Conservation (phyloP, 345 rosid genomes). For the Murraya koenigii region DNA sequence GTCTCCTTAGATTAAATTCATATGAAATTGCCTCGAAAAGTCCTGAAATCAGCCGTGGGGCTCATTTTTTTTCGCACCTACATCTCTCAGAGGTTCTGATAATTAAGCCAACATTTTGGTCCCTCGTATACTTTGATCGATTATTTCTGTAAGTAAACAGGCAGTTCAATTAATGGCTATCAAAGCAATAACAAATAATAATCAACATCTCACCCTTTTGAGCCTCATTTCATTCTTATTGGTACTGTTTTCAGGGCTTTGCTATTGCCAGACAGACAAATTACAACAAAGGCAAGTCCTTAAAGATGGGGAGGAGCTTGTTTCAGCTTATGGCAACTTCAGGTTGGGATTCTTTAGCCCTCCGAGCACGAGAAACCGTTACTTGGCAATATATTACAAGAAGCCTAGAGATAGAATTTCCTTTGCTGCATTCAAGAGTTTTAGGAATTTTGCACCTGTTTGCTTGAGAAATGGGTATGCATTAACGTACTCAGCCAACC, state of each 20-base stretch:
- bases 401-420: background rate
- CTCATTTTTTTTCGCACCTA: too few species aligned
- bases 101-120: too few species aligned
- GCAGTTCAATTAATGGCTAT: background rate
- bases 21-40: too few species aligned
- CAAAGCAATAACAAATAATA: background rate
- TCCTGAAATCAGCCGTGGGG: too few species aligned
- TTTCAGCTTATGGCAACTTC: slow-evolving; percentile 11
- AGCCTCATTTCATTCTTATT: background rate
- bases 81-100: too few species aligned
- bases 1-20: too few species aligned
- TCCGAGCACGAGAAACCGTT: background rate
- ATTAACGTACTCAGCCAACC: fast-evolving
- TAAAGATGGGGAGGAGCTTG: background rate
- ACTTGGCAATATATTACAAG: slow-evolving; percentile 13
- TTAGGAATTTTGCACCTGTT: fast-evolving
- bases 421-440: fast-evolving
- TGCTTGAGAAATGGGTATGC: background rate
- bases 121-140: background rate
- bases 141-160: background rate
- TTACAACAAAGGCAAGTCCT: slow-evolving; percentile 16
- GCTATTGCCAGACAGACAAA: slow-evolving; percentile 3
- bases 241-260: background rate
- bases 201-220: background rate
- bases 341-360: slow-evolving; percentile 6